phyloP scores from a whole-genome alignment of 257 asterid species.

The Penstemon eatonii region DNA sequence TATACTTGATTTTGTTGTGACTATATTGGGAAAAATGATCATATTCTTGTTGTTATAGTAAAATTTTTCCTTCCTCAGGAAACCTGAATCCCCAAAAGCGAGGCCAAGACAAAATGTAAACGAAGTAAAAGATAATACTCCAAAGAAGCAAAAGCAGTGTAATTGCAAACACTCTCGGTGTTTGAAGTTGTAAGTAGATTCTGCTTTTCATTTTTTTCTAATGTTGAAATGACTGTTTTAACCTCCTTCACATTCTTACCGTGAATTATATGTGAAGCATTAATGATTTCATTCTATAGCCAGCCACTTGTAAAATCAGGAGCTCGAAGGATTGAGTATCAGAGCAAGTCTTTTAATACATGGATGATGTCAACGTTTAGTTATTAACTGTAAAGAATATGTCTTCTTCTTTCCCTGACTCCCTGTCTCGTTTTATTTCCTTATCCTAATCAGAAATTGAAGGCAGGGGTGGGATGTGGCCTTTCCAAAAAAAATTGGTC shows the following conservation, averaged over 20 bases:
- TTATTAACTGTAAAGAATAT: not conserved
- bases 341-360: slow-evolving; percentile 1
- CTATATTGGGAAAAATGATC: not conserved
- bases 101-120: slow-evolving; percentile 55
- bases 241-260: slow-evolving; percentile 23
- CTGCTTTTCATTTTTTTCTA: slow-evolving; percentile 28
- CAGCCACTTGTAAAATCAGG: not conserved
- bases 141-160: slow-evolving; percentile 94
- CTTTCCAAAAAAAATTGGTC: slow-evolving; percentile 1
- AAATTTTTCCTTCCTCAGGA: slow-evolving; percentile 49
- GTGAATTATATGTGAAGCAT: slow-evolving; percentile 15
- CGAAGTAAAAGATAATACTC: slow-evolving; percentile 87
- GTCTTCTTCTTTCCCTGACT: slow-evolving; percentile 3
- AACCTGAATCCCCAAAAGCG: slow-evolving; percentile 87
- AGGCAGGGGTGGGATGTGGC: not conserved
- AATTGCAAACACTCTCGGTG: slow-evolving; percentile 95
- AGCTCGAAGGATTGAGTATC: slow-evolving; percentile 15
- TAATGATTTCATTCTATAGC: slow-evolving; percentile 4
- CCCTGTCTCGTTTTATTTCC: not conserved
- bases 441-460: not conserved
- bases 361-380: slow-evolving; percentile 2
- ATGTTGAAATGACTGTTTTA: slow-evolving; percentile 12
- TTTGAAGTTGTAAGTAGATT: slow-evolving; percentile 79
- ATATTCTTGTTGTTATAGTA: slow-evolving; percentile 21
- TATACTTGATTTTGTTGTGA: too few relatives aligned